Conservation (phyloP, 257 asterid species). For the Catharanthus roseus region DNA sequence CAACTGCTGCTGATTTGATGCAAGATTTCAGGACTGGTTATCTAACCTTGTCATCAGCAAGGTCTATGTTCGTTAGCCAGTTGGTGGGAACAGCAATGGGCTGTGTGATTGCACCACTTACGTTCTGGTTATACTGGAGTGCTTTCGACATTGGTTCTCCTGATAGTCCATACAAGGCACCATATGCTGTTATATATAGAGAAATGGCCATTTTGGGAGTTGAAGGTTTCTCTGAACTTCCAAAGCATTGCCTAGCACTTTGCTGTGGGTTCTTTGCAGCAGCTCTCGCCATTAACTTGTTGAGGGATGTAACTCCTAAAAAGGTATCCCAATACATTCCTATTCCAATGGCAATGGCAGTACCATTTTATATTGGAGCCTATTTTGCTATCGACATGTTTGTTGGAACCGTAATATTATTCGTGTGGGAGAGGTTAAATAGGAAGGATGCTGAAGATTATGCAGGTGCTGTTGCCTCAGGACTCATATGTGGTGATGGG, state of each 20-base stretch:
- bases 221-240: conserved; percentile 89
- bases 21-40: conserved; percentile 92
- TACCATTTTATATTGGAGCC: conserved; percentile 91
- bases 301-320: conserved; percentile 59
- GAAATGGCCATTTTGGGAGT: conserved; percentile 96
- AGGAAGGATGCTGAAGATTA: conserved; percentile 71
- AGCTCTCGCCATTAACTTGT: conserved; percentile 58
- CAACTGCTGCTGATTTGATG: conserved; percentile 96
- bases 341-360: conserved; percentile 94
- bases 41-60: conserved; percentile 84
- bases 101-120: conserved; percentile 86
- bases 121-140: conserved; percentile 90
- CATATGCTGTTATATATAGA: conserved; percentile 78
- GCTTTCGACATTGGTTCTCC: conserved; percentile 94
- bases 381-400: conserved; percentile 96
- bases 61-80: conserved; percentile 93
- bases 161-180: conserved; percentile 93
- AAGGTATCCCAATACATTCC: conserved; percentile 66
- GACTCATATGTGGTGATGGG: conserved; percentile 92
- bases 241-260: conserved; percentile 73
- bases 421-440: conserved; percentile 73
- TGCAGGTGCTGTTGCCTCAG: conserved; percentile 88
- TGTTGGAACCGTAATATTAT: conserved; percentile 76
- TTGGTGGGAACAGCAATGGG: conserved; percentile 93
- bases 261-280: conserved; percentile 74